Evolutionary conservation across 129 eudicot species (phyloP).

Genomic region (sunflower (Helianthus annuus)): HanXRQr2.0-SUNRISE NC_035444.2:37103013-37103512

Average conservation of each 20-base stretch:
- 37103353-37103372: background rate
- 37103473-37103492: too few relatives aligned
- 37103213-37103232: conserved; percentile 53
- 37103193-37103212: conserved; percentile 80
- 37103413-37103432: too few relatives aligned
- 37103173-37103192: conserved; percentile 64
- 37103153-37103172: background rate
- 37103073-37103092: conserved; percentile 26
- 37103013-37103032: conserved; percentile 67
- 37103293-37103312: conserved; percentile 12
- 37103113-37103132: background rate
- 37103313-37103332: conserved; percentile 5
- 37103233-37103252: conserved; percentile 69
- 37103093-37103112: background rate
- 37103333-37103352: background rate
- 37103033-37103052: conserved; percentile 54
- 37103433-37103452: too few relatives aligned
- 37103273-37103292: conserved; percentile 70
- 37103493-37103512: too few relatives aligned
- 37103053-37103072: conserved; percentile 68
- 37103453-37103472: too few relatives aligned
- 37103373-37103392: background rate
- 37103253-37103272: conserved; percentile 59
- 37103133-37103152: background rate
- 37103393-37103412: too few relatives aligned